Conservation (phyloP, 106 monocot species). For the Dendrobium officinale region DNA sequence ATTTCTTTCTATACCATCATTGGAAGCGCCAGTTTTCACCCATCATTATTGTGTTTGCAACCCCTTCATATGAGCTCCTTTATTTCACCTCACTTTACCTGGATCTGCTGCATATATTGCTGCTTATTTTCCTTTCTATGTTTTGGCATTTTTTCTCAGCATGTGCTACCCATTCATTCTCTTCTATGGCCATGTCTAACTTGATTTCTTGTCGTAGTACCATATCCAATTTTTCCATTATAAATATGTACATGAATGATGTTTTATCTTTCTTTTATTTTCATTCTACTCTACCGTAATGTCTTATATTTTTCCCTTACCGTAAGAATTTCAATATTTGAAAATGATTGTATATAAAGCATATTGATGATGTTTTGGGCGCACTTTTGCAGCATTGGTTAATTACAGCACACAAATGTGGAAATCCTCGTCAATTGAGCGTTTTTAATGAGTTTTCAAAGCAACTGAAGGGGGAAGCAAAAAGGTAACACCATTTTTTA, state of each 20-base stretch:
- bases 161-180: background rate
- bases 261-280: background rate
- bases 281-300: background rate
- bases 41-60: background rate
- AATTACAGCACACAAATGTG: constrained; percentile 10
- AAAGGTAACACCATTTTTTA: constrained; percentile 33
- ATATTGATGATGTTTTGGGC: constrained; percentile 13
- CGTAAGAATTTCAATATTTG: background rate
- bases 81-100: background rate
- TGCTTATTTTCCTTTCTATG: background rate
- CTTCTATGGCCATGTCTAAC: background rate
- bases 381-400: constrained; percentile 9
- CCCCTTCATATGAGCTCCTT: background rate
- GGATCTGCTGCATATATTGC: too few species aligned
- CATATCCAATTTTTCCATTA: background rate
- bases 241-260: background rate
- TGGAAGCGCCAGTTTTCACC: background rate
- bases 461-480: constrained; percentile 79
- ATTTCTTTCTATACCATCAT: background rate
- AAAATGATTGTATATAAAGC: background rate
- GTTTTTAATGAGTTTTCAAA: constrained; percentile 87
- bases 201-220: background rate
- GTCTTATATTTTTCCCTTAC: background rate
- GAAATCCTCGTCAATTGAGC: constrained; percentile 48
- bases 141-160: background rate